These are phyloP conservation scores for Balamuthia mandrillaris DNA, from an alignment of 208 protist species.

Conservation along the genomic window DNA sequence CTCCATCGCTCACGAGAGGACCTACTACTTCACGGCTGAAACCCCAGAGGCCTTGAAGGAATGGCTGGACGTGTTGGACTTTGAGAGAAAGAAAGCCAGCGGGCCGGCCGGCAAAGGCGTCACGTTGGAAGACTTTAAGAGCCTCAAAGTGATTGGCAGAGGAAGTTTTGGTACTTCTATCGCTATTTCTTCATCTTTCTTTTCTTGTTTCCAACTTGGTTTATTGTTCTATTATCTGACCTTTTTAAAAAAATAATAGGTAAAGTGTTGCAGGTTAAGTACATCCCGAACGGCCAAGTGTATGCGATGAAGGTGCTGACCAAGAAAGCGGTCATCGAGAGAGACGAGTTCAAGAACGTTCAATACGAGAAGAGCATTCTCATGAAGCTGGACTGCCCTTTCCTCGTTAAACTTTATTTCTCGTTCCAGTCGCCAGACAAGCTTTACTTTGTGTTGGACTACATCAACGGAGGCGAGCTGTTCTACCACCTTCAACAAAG, in stretches of 20 bases:
- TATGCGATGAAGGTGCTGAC: constrained; percentile 76
- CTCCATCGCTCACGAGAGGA: neutral
- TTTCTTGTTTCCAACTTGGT: too few species aligned
- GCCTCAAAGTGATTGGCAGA: constrained; percentile 52
- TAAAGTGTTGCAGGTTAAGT: constrained; percentile 67
- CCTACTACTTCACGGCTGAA: neutral
- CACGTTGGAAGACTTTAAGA: constrained; percentile 40
- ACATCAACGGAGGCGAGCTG: constrained; percentile 61
- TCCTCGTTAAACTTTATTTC: constrained; percentile 71
- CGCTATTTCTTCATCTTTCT: constrained; percentile 20
- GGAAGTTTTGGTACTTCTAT: constrained; percentile 70
- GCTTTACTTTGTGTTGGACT: constrained; percentile 59
- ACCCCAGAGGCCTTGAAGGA: neutral
- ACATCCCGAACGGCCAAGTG: constrained; percentile 60
- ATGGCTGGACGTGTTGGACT: neutral
- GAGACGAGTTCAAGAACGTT: constrained; percentile 43
- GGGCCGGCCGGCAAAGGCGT: neutral
- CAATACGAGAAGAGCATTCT: constrained; percentile 53
- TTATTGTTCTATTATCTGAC: neutral
- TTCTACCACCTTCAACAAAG: constrained; percentile 6
- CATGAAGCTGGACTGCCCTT: constrained; percentile 54
- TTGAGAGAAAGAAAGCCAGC: neutral
- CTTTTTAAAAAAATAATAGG: neutral
- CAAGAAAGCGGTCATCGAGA: constrained; percentile 52
- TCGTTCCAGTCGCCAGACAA: constrained; percentile 72